phyloP scores from a whole-genome alignment of 148 eudicot species.

The Chenopodium suecicum region DNA sequence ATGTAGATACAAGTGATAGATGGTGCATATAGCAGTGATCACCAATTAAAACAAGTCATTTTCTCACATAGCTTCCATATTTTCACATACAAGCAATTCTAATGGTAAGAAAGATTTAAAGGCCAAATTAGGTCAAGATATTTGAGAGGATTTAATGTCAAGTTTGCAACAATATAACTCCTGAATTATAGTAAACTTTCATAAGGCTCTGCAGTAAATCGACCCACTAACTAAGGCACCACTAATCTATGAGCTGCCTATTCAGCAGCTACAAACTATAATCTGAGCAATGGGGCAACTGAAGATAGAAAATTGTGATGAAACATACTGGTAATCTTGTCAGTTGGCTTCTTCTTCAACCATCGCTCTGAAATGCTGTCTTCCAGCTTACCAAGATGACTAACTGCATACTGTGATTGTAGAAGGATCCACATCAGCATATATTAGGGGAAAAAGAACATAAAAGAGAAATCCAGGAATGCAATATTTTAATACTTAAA shows the following conservation, averaged over 20 bases:
- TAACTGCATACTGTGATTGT: conserved; percentile 68
- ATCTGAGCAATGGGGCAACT: not conserved
- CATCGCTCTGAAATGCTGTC: conserved; percentile 90
- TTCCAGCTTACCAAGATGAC: conserved; percentile 90
- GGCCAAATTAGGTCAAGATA: not conserved
- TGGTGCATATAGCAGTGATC: not conserved
- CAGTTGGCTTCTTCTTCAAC: conserved; percentile 69
- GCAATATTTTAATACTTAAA: not conserved
- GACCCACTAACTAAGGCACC: not conserved
- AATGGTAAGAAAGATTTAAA: not conserved
- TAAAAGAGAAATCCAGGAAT: not conserved
- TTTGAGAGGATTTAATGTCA: not conserved
- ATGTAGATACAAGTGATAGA: not conserved
- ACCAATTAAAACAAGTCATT: not conserved
- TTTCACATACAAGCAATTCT: not conserved
- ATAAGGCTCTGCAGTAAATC: not conserved
- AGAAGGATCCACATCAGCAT: conserved; percentile 17
- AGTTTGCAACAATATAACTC: not conserved
- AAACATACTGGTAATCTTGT: conserved; percentile 57
- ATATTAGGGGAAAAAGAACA: not conserved
- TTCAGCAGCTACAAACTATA: not conserved
- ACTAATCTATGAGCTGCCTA: conserved; percentile 4
- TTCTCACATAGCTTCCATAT: not conserved
- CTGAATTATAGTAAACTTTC: not conserved
- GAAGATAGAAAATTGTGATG: conserved; percentile 17